Evolutionary conservation across 192 early-diverging fungal species (phyloP).

Genomic region (Coemansia sp.): DNA sequence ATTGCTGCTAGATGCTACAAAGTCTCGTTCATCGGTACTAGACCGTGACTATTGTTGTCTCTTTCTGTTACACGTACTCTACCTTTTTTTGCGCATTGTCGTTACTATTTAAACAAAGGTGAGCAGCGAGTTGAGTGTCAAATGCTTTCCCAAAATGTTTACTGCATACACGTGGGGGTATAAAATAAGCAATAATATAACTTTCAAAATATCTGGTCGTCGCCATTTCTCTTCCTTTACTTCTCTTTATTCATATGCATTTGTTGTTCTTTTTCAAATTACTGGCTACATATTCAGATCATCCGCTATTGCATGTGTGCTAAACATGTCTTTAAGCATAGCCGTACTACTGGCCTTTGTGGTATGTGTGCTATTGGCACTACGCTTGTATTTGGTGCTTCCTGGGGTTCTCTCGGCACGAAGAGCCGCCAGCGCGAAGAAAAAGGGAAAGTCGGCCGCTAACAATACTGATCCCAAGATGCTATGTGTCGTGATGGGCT

Average conservation of each 20-base stretch:
- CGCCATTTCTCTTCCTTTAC: neutral
- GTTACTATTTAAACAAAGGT: no score
- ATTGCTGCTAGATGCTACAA: no score
- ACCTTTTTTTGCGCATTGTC: no score
- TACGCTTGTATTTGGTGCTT: slow-evolving; percentile 42
- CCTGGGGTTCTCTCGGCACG: slow-evolving; percentile 21
- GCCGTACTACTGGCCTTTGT: slow-evolving; percentile 1
- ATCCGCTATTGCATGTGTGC: neutral
- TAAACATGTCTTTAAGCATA: neutral
- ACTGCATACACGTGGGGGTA: neutral
- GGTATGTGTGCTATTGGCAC: slow-evolving; percentile 12
- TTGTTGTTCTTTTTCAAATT: no score
- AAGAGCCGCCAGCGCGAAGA: slow-evolving; percentile 6
- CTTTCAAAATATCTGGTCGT: neutral
- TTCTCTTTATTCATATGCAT: neutral
- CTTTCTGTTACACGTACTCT: no score
- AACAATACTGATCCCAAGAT: slow-evolving; percentile 13
- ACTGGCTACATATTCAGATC: neutral
- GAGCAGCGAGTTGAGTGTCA: neutral
- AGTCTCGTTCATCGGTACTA: no score
- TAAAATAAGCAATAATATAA: neutral
- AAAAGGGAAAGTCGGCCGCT: slow-evolving; percentile 29
- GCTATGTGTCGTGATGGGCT: slow-evolving; percentile 48
- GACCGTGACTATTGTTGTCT: no score
- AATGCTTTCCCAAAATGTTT: neutral